phyloP scores from a whole-genome alignment of 2,329 filamentous ascomycete species.

The Neopestalotiopsis clavispora region DNA sequence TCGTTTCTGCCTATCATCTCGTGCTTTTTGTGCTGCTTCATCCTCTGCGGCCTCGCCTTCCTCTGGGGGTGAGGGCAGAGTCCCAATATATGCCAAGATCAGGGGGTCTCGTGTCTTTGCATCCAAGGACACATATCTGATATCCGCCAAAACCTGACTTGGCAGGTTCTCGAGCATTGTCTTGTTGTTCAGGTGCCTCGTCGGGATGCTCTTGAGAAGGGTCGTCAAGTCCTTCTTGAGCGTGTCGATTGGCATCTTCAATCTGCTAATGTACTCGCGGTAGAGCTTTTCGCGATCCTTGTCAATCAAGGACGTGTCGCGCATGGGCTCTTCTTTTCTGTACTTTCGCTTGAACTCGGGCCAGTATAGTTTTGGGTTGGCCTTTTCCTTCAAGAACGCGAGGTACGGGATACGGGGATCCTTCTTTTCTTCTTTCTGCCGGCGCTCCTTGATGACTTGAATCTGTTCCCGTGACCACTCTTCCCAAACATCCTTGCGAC shows the following conservation, averaged over 20 bases:
- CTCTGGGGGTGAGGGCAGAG: conserved; percentile 61
- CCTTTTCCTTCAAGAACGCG: conserved; percentile 78
- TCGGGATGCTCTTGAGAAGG: conserved; percentile 66
- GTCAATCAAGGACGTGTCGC: conserved; percentile 71
- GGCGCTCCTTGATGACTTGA: conserved; percentile 70
- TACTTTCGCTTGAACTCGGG: conserved; percentile 94
- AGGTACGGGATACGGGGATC: conserved; percentile 87
- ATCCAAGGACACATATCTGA: conserved; percentile 73
- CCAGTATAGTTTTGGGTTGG: conserved; percentile 94
- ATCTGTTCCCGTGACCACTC: conserved; percentile 84
- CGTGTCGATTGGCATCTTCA: conserved; percentile 68
- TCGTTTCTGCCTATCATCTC: conserved; percentile 60
- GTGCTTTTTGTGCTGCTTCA: conserved; percentile 53
- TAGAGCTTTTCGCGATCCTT: conserved; percentile 83
- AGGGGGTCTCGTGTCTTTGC: conserved; percentile 65
- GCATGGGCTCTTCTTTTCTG: conserved; percentile 81
- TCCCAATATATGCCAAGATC: conserved; percentile 69
- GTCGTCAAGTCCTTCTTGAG: conserved; percentile 72
- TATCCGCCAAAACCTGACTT: conserved; percentile 64
- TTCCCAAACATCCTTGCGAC: conserved; percentile 81
- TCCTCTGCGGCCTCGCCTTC: conserved; percentile 51
- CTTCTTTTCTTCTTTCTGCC: conserved; percentile 76
- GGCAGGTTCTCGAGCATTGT: conserved; percentile 65
- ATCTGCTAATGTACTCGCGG: conserved; percentile 71
- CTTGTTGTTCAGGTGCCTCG: conserved; percentile 62